Evolutionary conservation across 139 green algal species (phyloP), one percentile per base, ranked within the genome.

Genomic region (Closterium sp.): DNA sequence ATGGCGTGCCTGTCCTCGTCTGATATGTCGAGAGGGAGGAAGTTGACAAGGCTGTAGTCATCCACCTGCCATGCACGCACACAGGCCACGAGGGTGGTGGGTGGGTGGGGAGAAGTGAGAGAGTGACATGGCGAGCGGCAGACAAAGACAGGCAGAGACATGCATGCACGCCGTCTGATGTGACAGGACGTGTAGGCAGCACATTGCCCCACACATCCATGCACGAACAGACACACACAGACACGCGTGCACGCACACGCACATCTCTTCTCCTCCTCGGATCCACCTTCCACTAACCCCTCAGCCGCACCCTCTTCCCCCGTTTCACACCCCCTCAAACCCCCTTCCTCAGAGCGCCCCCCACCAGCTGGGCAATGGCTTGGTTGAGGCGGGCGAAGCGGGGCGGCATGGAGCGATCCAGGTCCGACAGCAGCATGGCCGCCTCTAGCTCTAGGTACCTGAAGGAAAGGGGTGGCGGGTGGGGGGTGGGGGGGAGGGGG

Each of bases 31-130:
- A 95, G 31, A 9, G 93, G 93, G 6, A 95, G 10, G 55, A 95
- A 95, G 91, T 86, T 95, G 3, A 95, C 93, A 91, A 95, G 89
- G 84, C 87, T 94, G 87, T 93, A 95, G 84, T 95, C 93, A n/a
- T 95, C 93, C 2, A 95, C 12, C 91, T 94, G 91, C 12, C 32
- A 31, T 8, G 64, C 86, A 88, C 84, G 84, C 84, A 64, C 19
- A 88, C 19, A 88, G n/a, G n/a, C n/a, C 84, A 88, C 10, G 21
- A 16, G 21, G 84, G 33, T 10, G 19, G 33, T 33, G 32, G n/a
- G n/a, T n/a, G n/a, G n/a, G n/a, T n/a, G n/a, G n/a, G n/a, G n/a
- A n/a, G 64, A 83, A 83, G 10, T 83, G 64, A 16, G 86, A 89
- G 28, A 89, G 86, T 12, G 64, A 83, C 64, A 83, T 28, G 64